Conservation (phyloP, 1,284 basidiomycete genomes). For the Chiua sp. region DNA sequence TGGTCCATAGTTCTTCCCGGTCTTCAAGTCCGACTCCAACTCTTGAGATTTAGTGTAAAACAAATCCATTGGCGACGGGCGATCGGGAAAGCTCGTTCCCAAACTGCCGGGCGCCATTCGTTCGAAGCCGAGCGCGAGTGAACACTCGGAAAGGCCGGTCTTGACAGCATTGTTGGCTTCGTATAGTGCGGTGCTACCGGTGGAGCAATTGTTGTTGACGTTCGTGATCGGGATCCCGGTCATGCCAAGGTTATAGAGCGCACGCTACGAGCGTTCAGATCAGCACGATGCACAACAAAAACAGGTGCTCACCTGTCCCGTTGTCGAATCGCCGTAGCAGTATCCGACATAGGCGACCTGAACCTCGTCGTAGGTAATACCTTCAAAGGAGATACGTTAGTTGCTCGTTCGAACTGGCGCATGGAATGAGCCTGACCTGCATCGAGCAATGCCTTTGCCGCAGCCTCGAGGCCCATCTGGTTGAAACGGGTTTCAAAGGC, state of each 20-base stretch:
- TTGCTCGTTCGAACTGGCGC: neutral
- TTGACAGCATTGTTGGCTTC: conserved; percentile 72
- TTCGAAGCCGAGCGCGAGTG: conserved; percentile 89
- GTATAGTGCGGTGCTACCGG: conserved; percentile 75
- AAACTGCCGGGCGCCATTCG: conserved; percentile 84
- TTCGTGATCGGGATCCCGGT: conserved; percentile 87
- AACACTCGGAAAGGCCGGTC: conserved; percentile 73
- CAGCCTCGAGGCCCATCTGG: conserved; percentile 24
- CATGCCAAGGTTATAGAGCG: conserved; percentile 83
- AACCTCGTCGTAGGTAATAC: conserved; percentile 80
- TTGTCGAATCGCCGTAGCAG: conserved; percentile 81
- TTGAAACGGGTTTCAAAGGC: neutral
- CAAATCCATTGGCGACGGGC: conserved; percentile 58
- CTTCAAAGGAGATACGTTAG: conserved; percentile 36
- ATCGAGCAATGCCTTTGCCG: conserved; percentile 87
- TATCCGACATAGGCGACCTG: conserved; percentile 84
- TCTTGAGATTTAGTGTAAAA: conserved; percentile 51
- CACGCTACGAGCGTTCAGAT: conserved; percentile 41
- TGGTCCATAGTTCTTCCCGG: conserved; percentile 70
- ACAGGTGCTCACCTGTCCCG: conserved; percentile 60
- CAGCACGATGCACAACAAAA: neutral
- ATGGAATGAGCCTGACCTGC: conserved; percentile 54
- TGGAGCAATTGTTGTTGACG: conserved; percentile 86
- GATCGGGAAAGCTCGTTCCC: conserved; percentile 72
- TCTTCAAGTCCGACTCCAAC: conserved; percentile 52